Evolutionary conservation across 768 basidiomycete genomes (phyloP).

Genomic region (Mycena epipterygia): DNA sequence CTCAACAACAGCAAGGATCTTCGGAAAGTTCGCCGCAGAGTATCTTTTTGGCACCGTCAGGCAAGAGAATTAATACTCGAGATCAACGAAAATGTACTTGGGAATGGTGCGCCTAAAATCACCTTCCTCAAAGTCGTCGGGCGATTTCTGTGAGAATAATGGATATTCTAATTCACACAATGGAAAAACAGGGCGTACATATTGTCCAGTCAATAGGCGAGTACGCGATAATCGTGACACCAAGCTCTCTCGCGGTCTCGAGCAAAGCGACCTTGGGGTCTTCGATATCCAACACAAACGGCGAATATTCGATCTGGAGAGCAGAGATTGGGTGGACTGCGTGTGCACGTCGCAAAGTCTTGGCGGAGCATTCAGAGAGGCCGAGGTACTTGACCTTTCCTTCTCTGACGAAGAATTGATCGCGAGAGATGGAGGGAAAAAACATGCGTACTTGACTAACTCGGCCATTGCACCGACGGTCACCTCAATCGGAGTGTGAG

Average conservation of each 20-base stretch:
- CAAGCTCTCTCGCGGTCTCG: constrained; percentile 56
- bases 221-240: constrained; percentile 63
- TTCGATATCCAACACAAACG: constrained; percentile 61
- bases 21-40: constrained; percentile 58
- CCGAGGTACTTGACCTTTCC: constrained; percentile 65
- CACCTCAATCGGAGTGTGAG: constrained; percentile 46
- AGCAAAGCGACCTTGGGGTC: constrained; percentile 54
- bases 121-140: constrained; percentile 54
- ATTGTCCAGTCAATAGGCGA: constrained; percentile 63
- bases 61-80: not conserved
- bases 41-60: constrained; percentile 37
- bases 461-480: constrained; percentile 53
- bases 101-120: constrained; percentile 55
- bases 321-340: constrained; percentile 61
- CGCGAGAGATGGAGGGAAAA: constrained; percentile 30
- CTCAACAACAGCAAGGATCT: constrained; percentile 54
- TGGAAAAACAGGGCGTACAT: constrained; percentile 42
- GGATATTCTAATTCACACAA: not conserved
- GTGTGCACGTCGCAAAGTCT: constrained; percentile 62
- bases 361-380: constrained; percentile 61
- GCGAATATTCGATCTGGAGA: constrained; percentile 60
- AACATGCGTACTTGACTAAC: constrained; percentile 50
- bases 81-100: constrained; percentile 42
- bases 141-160: constrained; percentile 46
- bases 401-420: constrained; percentile 41